These are phyloP conservation scores for Phyllosticta citriasiana DNA, from an alignment of 2,329 filamentous ascomycete species.

Conservation along the genomic window DNA sequence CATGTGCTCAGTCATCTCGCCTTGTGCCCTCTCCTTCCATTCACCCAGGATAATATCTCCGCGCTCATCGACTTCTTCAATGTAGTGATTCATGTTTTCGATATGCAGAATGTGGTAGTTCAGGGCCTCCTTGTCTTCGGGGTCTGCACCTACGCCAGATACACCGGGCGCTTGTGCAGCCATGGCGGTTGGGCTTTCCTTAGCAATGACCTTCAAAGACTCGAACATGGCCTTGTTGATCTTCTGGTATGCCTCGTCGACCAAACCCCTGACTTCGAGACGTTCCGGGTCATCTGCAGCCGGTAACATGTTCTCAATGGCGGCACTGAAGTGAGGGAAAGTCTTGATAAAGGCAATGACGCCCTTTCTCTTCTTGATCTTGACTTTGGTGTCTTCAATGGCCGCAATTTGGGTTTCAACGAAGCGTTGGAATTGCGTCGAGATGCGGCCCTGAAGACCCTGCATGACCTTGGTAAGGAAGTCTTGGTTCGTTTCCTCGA, in stretches of 20 bases:
- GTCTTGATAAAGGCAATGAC: constrained; percentile 92
- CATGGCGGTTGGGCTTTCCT: constrained; percentile 47
- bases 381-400: constrained; percentile 97
- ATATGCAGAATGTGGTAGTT: constrained; percentile 97
- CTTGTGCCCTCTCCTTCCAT: constrained; percentile 68
- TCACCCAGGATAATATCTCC: constrained; percentile 67
- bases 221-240: constrained; percentile 96
- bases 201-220: constrained; percentile 87
- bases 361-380: constrained; percentile 96
- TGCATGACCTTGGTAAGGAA: constrained; percentile 73
- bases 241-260: constrained; percentile 80
- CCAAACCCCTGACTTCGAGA: constrained; percentile 59
- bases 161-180: constrained; percentile 41
- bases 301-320: constrained; percentile 74
- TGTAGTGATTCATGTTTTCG: constrained; percentile 97
- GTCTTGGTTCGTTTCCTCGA: constrained; percentile 87
- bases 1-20: constrained; percentile 80
- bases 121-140: constrained; percentile 89
- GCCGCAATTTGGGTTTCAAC: constrained; percentile 90
- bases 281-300: constrained; percentile 33
- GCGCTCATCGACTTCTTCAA: constrained; percentile 76
- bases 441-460: constrained; percentile 65
- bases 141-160: constrained; percentile 34
- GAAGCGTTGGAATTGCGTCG: constrained; percentile 73
- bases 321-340: constrained; percentile 76